Evolutionary conservation across 1,284 basidiomycete genomes (phyloP), one percentile per base, ranked within the genome.

Genomic region (Trichosporon coremiiforme): DNA sequence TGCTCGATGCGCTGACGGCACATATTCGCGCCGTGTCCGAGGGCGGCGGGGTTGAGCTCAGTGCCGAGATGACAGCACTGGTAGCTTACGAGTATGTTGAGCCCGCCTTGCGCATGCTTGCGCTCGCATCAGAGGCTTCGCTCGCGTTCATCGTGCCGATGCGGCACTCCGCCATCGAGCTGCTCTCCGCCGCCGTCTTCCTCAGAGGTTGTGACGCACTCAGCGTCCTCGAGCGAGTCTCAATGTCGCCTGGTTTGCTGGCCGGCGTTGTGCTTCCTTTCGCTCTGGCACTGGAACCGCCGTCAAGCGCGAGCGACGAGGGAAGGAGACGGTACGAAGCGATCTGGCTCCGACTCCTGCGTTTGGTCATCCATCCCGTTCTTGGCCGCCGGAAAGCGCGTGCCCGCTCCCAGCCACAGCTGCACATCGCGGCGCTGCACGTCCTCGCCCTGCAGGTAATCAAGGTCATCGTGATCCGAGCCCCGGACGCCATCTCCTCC

Each of bases 381-480:
- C 20, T 33, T 47, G 57, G 41, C 9, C 87, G 86, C 70, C 85
- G 85, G 53, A 77, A 74, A 38, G 74, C 72, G 15, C 69, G 68
- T 64, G 65, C 1, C 25, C 68, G n/a, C 66, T 69, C 13, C 75
- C 77, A 4, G 75, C 78, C 5, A 70, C 63, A 1, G 41, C 70
- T 62, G 31, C 57, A 62, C 57, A 31, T 62, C 15, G 57, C 57
- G 29, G 57, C 57, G 1, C 57, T 62, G 0, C 29, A 62, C 33
- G 83, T 88, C 41, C 84, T 89, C 1, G 86, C 87, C 0, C 75
- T 92, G 8, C 91, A 92, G 78, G 86, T 90, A 20, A 81, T 93
- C 75, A 93, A 93, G 79, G 82, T 89, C 47, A 86, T 92, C 71
- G 75, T 89, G 15, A 82, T 91, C 64, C 88, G 90, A 9, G 90